A percentile compares a stretch with the other conserved stretches of the same genome.
Conservation (phyloP, 768 basidiomycete genomes). For the Pleurotus cornucopiae region DNA sequence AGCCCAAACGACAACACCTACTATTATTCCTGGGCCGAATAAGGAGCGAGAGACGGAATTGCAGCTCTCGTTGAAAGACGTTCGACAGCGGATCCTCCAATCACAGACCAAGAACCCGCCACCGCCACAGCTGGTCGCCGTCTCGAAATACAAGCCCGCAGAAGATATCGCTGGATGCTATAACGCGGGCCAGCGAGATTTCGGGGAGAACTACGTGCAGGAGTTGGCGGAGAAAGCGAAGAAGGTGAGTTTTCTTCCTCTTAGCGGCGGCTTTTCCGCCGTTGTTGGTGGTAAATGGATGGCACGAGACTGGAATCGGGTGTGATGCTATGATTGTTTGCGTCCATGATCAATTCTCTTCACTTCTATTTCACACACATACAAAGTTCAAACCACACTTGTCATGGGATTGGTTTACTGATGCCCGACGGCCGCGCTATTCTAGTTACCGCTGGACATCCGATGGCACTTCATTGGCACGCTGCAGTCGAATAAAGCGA, state of each 20-base stretch:
- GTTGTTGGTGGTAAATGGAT: too few species aligned
- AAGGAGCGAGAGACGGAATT: not conserved
- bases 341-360: not conserved
- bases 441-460: constrained; percentile 81
- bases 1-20: not conserved
- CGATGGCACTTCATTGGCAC: constrained; percentile 97
- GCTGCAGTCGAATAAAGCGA: constrained; percentile 91
- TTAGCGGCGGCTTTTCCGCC: not conserved
- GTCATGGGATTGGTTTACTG: not conserved
- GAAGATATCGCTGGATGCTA: constrained; percentile 84
- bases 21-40: not conserved
- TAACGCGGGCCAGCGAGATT: constrained; percentile 78
- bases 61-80: not conserved
- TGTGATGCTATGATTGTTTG: not conserved
- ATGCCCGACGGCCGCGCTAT: not conserved
- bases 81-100: not conserved
- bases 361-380: not conserved
- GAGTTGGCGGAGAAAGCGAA: constrained; percentile 86
- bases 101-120: not conserved
- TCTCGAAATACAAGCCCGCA: constrained; percentile 90
- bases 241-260: constrained; percentile 37
- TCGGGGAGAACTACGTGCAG: constrained; percentile 97
- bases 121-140: constrained; percentile 63
- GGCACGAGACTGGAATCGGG: too few species aligned
- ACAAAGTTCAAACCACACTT: not conserved